Percentiles rank a stretch among this genome's conserved stretches.
These are phyloP conservation scores for Erysimum cheiranthoides DNA, from an alignment of 345 rosid genomes.

Conservation along the genomic window DNA sequence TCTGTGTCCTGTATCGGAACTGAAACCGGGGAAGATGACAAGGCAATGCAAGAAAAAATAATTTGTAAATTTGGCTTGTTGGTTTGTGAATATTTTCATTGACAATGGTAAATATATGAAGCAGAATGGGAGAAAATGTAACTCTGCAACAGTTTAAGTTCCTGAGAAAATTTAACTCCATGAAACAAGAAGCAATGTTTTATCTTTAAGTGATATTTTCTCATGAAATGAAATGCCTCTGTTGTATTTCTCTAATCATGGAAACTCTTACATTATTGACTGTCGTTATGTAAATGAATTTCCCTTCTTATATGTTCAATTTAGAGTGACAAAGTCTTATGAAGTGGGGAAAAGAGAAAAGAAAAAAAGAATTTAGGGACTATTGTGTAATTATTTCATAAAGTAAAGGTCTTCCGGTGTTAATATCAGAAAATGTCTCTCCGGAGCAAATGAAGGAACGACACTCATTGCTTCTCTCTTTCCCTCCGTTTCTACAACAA, in stretches of 20 bases:
- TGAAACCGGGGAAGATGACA: conserved; percentile 41
- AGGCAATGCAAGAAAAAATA: conserved; percentile 25
- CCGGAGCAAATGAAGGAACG: conserved; percentile 36
- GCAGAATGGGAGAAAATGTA: conserved; percentile 37
- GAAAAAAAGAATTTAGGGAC: not conserved
- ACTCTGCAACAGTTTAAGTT: conserved; percentile 39
- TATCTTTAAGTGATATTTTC: not conserved
- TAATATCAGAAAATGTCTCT: conserved; percentile 20
- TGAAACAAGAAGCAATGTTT: conserved; percentile 20
- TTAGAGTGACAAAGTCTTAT: not conserved
- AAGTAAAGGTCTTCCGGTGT: conserved; percentile 11
- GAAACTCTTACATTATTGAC: conserved; percentile 22
- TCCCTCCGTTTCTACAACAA: conserved; percentile 33
- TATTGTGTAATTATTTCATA: not conserved
- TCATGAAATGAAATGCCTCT: not conserved
- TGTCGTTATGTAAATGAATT: conserved; percentile 3
- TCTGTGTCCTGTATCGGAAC: conserved; percentile 24
- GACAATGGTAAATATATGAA: conserved; percentile 43
- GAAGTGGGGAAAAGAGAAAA: not conserved
- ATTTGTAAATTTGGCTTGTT: conserved; percentile 39
- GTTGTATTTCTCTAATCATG: conserved; percentile 16
- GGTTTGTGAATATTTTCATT: conserved; percentile 43
- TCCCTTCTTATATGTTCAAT: not conserved
- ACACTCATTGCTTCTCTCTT: conserved; percentile 37
- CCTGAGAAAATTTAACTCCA: conserved; percentile 7